Base-by-base conservation (phyloP, 805 yeast genomes). In the Candida suzukii region DNA sequence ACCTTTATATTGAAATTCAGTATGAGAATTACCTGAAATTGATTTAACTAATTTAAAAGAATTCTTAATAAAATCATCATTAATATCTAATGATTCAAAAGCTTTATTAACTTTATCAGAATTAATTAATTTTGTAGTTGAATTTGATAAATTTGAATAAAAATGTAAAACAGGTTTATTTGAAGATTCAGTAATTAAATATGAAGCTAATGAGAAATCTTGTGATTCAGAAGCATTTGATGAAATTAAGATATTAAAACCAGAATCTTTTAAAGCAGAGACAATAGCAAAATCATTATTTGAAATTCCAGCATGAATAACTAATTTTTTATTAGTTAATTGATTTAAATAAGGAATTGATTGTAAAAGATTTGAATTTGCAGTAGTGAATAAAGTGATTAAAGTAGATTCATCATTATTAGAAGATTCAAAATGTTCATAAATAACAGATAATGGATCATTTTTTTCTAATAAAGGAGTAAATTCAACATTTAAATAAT, bases 261-360 rank as follows among this genome's bases (percentile, higher is more conserved):
- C 78, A 32, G 83, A 66, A 58, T 86, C 91, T 56, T 90, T 79
- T 50, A 84, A 67, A 8, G 87, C 73, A n/a, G 91, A 68, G 22
- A 87, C 73, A 14, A 75, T 65, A 22, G 84, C 77, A 61, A 70
- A 86, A 58, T 88, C 96, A 46, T 71, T 70, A 41, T 69, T 59
- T n/a, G 68, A 46, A 38, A 83, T 58, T 44, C 76, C 74, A 29
- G 79, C 78, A 53, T 80, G 84, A 41, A 83, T 60, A n/a, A 83
- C 80, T 22, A 75, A 69, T 1, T 76, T 64, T 17, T 56, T 46
- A 24, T 60, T 50, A 44, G 60, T 58, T 50, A 78, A 65, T 43
- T 54, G 51, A 33, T 58, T 50, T 37, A 88, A 66, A 40, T 70
- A 70, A 14, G 95, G 88, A 41, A 88, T 66, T 43, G 76, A 72